phyloP scores from a whole-genome alignment of 2,329 filamentous ascomycete species.

The Lecanicillium sp. region DNA sequence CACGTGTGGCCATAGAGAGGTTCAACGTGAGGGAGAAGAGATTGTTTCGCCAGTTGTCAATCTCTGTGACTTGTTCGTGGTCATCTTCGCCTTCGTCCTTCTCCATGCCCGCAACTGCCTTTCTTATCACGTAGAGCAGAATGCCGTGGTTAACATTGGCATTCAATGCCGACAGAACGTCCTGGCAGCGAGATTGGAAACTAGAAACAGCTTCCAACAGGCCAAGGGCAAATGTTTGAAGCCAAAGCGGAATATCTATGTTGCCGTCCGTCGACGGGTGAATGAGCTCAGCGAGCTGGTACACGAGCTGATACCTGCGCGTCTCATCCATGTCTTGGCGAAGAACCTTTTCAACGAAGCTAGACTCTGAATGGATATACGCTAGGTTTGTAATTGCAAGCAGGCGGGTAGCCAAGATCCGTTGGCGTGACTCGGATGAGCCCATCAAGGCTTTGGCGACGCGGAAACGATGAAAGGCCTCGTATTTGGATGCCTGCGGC shows the following conservation, averaged over 20 bases:
- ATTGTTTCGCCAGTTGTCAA: conserved; percentile 84
- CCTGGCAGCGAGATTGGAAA: conserved; percentile 66
- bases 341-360: conserved; percentile 80
- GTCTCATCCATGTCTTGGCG: conserved; percentile 86
- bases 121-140: conserved; percentile 84
- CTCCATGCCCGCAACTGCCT: conserved; percentile 77
- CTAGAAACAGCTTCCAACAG: conserved; percentile 80
- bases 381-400: conserved; percentile 86
- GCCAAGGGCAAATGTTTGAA: conserved; percentile 76
- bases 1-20: conserved; percentile 65
- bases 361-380: conserved; percentile 75
- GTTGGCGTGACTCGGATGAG: conserved; percentile 59
- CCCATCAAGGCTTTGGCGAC: conserved; percentile 71
- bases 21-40: conserved; percentile 83
- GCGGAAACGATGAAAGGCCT: conserved; percentile 75
- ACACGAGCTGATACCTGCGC: conserved; percentile 78
- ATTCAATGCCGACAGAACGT: conserved; percentile 85
- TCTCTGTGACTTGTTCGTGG: conserved; percentile 54
- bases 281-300: conserved; percentile 86
- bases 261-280: conserved; percentile 70
- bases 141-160: conserved; percentile 96
- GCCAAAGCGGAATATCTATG: conserved; percentile 58
- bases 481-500: conserved; percentile 68
- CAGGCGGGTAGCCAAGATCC: conserved; percentile 72
- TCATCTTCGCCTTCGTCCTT: conserved; percentile 44